phyloP scores from a whole-genome alignment of 2,329 filamentous ascomycete species.

The Exophiala mesophila region DNA sequence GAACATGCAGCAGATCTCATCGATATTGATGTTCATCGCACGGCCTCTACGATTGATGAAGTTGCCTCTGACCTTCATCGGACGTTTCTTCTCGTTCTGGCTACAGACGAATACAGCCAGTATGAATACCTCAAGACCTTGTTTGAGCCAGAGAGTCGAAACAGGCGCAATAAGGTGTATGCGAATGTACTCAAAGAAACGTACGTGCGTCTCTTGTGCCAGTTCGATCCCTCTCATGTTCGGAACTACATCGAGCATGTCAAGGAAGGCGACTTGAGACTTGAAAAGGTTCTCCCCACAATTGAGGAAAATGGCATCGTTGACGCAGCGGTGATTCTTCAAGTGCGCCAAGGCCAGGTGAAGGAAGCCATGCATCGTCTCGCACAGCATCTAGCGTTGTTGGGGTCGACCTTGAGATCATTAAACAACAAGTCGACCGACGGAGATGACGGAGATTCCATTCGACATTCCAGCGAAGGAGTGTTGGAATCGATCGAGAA shows the following conservation, averaged over 20 bases:
- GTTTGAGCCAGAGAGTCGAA: slow-evolving; percentile 51
- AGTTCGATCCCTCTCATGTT: slow-evolving; percentile 74
- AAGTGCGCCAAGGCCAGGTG: slow-evolving; percentile 82
- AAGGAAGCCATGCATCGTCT: slow-evolving; percentile 79
- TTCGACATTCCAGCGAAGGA: slow-evolving; percentile 65
- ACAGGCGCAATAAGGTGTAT: slow-evolving; percentile 20
- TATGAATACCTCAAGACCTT: slow-evolving; percentile 73
- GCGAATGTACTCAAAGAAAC: slow-evolving; percentile 65
- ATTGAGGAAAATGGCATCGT: slow-evolving; percentile 88
- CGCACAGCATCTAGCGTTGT: slow-evolving; percentile 69
- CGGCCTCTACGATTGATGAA: slow-evolving; percentile 61
- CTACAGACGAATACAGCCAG: slow-evolving; percentile 59
- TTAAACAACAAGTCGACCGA: slow-evolving; percentile 41
- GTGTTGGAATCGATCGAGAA: slow-evolving; percentile 76
- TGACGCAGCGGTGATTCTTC: slow-evolving; percentile 85
- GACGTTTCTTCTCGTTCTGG: slow-evolving; percentile 58
- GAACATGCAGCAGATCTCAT: slow-evolving; percentile 63
- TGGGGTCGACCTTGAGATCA: slow-evolving; percentile 64
- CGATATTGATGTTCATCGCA: slow-evolving; percentile 58
- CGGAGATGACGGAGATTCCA: slow-evolving; percentile 51
- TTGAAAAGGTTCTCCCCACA: slow-evolving; percentile 75
- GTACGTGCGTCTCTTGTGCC: slow-evolving; percentile 89
- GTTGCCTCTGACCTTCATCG: slow-evolving; percentile 62
- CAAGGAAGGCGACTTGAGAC: slow-evolving; percentile 69
- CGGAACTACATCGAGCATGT: slow-evolving; percentile 75